Conservation (phyloP, 306 rosid species). For the Vachellia pachyceras region DNA sequence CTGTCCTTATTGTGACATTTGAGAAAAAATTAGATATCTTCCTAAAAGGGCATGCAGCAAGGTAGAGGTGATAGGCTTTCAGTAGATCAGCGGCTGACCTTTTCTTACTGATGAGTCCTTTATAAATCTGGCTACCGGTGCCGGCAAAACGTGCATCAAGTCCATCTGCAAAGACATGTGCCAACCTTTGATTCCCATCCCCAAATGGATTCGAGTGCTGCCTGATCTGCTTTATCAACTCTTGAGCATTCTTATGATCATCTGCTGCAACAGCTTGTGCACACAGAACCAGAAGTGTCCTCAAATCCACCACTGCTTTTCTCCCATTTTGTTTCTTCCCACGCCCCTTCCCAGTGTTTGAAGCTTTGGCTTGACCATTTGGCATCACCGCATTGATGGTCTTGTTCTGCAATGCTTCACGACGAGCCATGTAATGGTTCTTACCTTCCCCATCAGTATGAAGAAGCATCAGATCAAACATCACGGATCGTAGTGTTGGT, state of each 20-base stretch:
- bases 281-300: conserved; percentile 77
- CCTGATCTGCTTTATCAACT: conserved; percentile 74
- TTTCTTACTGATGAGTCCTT: conserved; percentile 74
- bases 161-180: conserved; percentile 87
- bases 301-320: conserved; percentile 85
- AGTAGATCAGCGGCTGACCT: conserved; percentile 71
- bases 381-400: conserved; percentile 38
- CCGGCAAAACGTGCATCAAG: conserved; percentile 98
- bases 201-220: conserved; percentile 78
- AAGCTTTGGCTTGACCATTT: conserved; percentile 57
- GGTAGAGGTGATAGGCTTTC: conserved; percentile 80
- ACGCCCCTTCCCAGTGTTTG: conserved; percentile 61
- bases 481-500: conserved; percentile 60
- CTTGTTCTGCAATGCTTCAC: conserved; percentile 61
- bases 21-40: conserved; percentile 71
- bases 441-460: conserved; percentile 58
- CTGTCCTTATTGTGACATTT: conserved; percentile 58
- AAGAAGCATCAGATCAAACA: conserved; percentile 74
- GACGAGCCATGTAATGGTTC: conserved; percentile 52
- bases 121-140: conserved; percentile 94
- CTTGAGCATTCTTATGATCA: conserved; percentile 70
- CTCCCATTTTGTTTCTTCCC: conserved; percentile 71
- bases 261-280: conserved; percentile 98
- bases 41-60: conserved; percentile 90
- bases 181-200: conserved; percentile 90